These are phyloP conservation scores for Cladorrhinum samala DNA, from an alignment of 495 filamentous ascomycete species.

Conservation along the genomic window DNA sequence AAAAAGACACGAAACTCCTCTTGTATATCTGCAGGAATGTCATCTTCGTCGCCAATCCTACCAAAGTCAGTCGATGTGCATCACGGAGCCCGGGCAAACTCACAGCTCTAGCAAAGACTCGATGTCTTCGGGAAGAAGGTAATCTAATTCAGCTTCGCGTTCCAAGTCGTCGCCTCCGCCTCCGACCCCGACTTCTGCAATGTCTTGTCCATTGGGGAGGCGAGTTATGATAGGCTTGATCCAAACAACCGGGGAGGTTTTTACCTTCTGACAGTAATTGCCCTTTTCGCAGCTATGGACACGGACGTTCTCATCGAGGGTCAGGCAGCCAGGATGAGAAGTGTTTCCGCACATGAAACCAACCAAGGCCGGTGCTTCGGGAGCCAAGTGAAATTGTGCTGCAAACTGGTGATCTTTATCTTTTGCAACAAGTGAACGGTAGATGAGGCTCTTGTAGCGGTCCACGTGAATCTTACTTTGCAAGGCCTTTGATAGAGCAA, in stretches of 20 bases:
- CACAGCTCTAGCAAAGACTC: conserved; percentile 43
- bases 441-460: conserved; percentile 69
- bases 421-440: conserved; percentile 53
- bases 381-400: conserved; percentile 34
- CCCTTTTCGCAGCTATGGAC: conserved; percentile 85
- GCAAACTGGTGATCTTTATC: conserved; percentile 24
- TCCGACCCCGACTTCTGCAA: conserved; percentile 70
- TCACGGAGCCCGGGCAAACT: conserved; percentile 13
- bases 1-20: conserved; percentile 24
- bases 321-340: conserved; percentile 63
- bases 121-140: conserved; percentile 42
- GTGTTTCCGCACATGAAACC: conserved; percentile 75
- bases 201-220: conserved; percentile 47
- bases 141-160: conserved; percentile 57
- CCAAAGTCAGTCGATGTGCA: neutral
- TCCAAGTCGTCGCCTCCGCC: conserved; percentile 73
- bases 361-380: conserved; percentile 60
- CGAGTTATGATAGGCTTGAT: conserved; percentile 71
- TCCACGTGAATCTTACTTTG: conserved; percentile 75
- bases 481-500: conserved; percentile 66
- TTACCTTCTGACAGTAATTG: conserved; percentile 52
- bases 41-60: conserved; percentile 17
- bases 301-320: conserved; percentile 53
- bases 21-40: conserved; percentile 19
- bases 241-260: conserved; percentile 56